Evolutionary conservation across 257 asterid species (phyloP).

Genomic region (Fraxinus americana): DNA sequence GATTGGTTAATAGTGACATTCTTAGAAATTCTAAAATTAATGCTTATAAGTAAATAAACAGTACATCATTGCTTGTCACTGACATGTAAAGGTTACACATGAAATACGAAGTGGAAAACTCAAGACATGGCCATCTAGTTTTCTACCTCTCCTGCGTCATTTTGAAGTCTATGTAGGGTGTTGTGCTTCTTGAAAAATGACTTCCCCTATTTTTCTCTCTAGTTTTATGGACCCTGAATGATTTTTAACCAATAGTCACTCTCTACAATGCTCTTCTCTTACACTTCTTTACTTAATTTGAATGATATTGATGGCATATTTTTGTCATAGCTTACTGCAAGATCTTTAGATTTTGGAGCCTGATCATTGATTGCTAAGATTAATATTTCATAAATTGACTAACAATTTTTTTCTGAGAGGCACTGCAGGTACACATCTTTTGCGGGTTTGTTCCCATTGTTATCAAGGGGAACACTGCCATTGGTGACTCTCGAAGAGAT

Average conservation of each 20-base stretch:
- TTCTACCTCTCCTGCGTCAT: neutral
- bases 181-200: neutral
- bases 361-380: neutral
- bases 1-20: neutral
- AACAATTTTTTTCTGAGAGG: constrained; percentile 8
- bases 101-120: neutral
- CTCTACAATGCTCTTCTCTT: neutral
- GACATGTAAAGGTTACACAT: neutral
- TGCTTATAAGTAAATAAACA: neutral
- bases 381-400: neutral
- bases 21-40: neutral
- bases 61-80: neutral
- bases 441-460: constrained; percentile 72
- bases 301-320: neutral
- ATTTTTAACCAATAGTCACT: neutral
- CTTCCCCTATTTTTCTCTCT: neutral
- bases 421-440: constrained; percentile 80
- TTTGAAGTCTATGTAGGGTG: neutral
- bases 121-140: neutral
- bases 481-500: constrained; percentile 81
- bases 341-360: neutral
- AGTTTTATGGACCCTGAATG: neutral
- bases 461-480: constrained; percentile 66
- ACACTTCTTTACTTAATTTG: neutral
- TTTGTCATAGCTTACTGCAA: neutral